These are phyloP conservation scores for Leccinum incarnatum DNA, from an alignment of 768 basidiomycete genomes.

Conservation along the genomic window DNA sequence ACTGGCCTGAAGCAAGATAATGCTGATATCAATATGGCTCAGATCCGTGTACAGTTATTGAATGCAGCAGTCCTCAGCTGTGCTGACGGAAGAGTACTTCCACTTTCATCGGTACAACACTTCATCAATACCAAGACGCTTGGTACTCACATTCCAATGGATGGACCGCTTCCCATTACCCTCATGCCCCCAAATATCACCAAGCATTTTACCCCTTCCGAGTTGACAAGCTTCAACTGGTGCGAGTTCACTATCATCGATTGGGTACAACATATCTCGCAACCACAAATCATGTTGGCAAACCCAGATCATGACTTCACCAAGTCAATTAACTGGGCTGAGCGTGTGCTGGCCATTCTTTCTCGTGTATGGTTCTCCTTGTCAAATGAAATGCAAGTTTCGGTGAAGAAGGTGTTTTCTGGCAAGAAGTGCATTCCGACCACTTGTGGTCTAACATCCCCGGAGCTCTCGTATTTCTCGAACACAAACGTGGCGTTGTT, in stretches of 20 bases:
- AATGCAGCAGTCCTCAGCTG: conserved; percentile 62
- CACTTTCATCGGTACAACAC: conserved; percentile 65
- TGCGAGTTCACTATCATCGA: conserved; percentile 69
- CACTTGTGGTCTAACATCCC: conserved; percentile 54
- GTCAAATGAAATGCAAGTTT: conserved; percentile 41
- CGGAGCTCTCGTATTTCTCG: conserved; percentile 77
- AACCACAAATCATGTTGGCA: conserved; percentile 39
- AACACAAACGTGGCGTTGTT: conserved; percentile 75
- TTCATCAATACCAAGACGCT: conserved; percentile 66
- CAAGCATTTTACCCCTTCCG: conserved; percentile 51
- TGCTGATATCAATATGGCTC: conserved; percentile 35
- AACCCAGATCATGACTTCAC: conserved; percentile 60
- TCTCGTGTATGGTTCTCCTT: conserved; percentile 73
- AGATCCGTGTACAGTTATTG: conserved; percentile 60
- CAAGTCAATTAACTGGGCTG: conserved; percentile 69
- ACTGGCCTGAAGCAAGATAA: conserved; percentile 39
- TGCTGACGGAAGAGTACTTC: conserved; percentile 54
- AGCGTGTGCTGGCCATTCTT: conserved; percentile 67
- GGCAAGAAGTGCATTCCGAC: conserved; percentile 50
- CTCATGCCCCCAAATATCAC: conserved; percentile 14
- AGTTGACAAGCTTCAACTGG: conserved; percentile 71
- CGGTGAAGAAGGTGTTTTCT: conserved; percentile 41
- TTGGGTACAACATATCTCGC: conserved; percentile 71
- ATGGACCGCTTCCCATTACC: conserved; percentile 10
- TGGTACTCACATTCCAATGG: conserved; percentile 44